Percentiles rank a stretch among this genome's conserved stretches.
phyloP scores from a whole-genome alignment of 306 rosid genomes.

The Comarum palustre region DNA sequence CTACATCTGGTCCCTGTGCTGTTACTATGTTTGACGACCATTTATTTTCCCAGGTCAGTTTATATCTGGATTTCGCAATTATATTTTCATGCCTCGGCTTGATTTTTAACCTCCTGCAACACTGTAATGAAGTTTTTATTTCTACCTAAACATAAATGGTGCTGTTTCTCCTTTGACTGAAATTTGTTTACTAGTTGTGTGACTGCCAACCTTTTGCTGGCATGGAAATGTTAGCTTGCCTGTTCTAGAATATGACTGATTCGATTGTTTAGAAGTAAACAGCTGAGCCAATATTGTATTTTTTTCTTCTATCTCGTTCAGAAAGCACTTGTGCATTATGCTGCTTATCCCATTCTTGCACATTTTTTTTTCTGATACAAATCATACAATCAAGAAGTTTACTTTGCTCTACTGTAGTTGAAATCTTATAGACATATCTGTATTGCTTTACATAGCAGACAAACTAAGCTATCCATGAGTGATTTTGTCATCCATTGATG shows the following conservation, averaged over 20 bases:
- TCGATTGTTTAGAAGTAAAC: neutral
- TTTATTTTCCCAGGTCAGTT: constrained; percentile 42
- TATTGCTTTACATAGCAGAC: constrained; percentile 46
- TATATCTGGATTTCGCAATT: neutral
- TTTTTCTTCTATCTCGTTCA: neutral
- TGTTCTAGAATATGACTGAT: neutral
- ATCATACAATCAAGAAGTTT: neutral
- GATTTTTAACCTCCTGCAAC: neutral
- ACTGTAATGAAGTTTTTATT: neutral
- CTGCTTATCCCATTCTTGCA: neutral
- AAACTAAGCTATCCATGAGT: constrained; percentile 32
- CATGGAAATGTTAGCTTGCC: neutral
- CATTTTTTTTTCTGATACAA: neutral
- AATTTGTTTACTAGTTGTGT: neutral
- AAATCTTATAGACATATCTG: constrained; percentile 21
- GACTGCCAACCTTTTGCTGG: neutral
- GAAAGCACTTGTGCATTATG: neutral
- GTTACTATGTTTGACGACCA: constrained; percentile 45
- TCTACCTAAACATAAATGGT: too few species aligned
- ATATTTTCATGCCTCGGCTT: neutral
- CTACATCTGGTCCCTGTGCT: constrained; percentile 65
- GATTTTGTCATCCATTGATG: constrained; percentile 28
- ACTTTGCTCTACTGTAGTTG: neutral
- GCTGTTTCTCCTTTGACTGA: too few species aligned
- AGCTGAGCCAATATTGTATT: neutral